Percentiles rank a stretch among this genome's conserved stretches.
phyloP scores from a whole-genome alignment of 257 asterid species.

The Solanum virginianum region DNA sequence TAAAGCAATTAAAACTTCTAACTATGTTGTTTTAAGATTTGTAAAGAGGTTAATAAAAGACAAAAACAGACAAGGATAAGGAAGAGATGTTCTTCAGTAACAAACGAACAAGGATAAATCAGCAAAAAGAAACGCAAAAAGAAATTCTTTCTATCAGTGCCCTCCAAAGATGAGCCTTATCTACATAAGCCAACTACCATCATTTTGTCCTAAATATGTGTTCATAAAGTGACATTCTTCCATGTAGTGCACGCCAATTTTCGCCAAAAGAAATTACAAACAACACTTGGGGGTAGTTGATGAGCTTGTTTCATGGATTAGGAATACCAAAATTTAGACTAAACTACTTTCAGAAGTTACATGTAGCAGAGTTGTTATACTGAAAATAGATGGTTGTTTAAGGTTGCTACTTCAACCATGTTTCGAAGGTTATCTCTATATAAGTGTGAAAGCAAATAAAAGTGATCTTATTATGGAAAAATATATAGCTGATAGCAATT shows the following conservation, averaged over 20 bases:
- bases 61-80: background rate
- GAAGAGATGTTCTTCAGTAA: background rate
- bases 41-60: background rate
- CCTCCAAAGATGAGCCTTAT: background rate
- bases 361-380: background rate
- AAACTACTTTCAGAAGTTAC: background rate
- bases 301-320: background rate
- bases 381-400: background rate
- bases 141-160: background rate
- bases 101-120: background rate
- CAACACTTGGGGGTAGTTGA: background rate
- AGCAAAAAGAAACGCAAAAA: background rate
- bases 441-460: background rate
- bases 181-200: background rate
- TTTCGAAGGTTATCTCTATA: background rate
- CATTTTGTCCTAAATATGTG: background rate
- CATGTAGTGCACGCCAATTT: background rate
- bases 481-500: background rate
- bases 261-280: background rate
- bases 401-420: background rate
- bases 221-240: background rate
- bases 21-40: background rate
- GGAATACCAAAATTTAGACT: background rate
- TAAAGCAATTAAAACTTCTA: background rate
- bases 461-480: background rate